phyloP scores from a whole-genome alignment of 2,329 filamentous ascomycete genomes.

The Botrytis tulipae region DNA sequence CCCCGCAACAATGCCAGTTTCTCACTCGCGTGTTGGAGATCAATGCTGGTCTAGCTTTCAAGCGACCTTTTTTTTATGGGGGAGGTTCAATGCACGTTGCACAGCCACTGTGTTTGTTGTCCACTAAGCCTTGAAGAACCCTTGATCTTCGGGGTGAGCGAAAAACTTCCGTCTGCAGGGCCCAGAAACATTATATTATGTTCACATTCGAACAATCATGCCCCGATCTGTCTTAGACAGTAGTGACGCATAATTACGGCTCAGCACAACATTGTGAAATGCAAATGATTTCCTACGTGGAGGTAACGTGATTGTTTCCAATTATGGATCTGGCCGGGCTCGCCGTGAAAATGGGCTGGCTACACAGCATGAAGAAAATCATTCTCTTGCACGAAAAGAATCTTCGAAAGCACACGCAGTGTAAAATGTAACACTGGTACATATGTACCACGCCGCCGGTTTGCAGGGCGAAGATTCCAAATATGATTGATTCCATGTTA shows the following conservation, averaged over 20 bases:
- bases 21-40: neutral
- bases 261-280: neutral
- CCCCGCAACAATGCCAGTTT: neutral
- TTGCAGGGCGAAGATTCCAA: neutral
- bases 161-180: slow-evolving; percentile 10
- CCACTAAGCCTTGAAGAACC: neutral
- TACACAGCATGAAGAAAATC: slow-evolving; percentile 5
- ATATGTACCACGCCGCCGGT: neutral
- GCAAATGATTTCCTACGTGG: neutral
- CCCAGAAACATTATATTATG: neutral
- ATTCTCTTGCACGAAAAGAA: slow-evolving; percentile 17
- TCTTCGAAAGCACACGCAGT: neutral
- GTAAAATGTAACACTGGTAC: slow-evolving; percentile 5
- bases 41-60: neutral
- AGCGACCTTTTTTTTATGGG: neutral
- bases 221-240: neutral
- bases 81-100: neutral
- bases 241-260: neutral
- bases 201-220: neutral
- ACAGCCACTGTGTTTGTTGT: slow-evolving; percentile 12
- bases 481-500: neutral
- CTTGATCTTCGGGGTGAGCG: slow-evolving; percentile 11
- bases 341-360: slow-evolving; percentile 12
- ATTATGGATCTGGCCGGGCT: slow-evolving; percentile 10
- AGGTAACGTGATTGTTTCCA: slow-evolving; percentile 6